Conservation (phyloP, 1,284 basidiomycete genomes). For the Schizopora paradoxa region DNA sequence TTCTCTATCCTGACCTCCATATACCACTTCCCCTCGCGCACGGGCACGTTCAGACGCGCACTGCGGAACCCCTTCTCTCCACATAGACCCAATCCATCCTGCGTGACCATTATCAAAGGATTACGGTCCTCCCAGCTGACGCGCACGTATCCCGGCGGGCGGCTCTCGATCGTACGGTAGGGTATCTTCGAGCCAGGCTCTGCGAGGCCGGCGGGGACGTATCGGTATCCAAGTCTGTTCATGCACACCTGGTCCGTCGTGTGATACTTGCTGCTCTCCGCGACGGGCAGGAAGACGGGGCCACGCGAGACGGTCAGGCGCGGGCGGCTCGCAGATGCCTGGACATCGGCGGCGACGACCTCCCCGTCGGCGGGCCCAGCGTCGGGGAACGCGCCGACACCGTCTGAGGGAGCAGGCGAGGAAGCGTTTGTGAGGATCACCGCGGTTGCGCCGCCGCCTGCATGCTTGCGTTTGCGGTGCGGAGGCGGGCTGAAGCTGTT, state of each 20-base stretch:
- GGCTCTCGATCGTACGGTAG: constrained; percentile 76
- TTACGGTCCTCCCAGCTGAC: constrained; percentile 88
- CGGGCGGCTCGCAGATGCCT: constrained; percentile 60
- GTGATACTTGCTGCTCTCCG: constrained; percentile 51
- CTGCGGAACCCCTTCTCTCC: constrained; percentile 90
- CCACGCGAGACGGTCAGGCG: constrained; percentile 67
- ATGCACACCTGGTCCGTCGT: constrained; percentile 65
- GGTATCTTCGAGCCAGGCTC: constrained; percentile 52
- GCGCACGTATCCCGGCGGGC: constrained; percentile 53
- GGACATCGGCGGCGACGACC: constrained; percentile 50
- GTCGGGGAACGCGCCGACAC: constrained; percentile 21
- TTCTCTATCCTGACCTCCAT: constrained; percentile 82
- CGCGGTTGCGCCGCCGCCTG: constrained; percentile 30
- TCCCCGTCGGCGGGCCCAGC: constrained; percentile 32
- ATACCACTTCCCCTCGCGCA: constrained; percentile 92
- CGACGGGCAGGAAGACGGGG: constrained; percentile 54
- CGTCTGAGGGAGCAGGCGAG: constrained; percentile 43
- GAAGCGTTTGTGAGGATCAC: constrained; percentile 18
- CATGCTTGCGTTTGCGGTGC: constrained; percentile 38
- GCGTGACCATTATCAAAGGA: constrained; percentile 73
- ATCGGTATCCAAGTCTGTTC: constrained; percentile 76
- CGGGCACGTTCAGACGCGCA: constrained; percentile 83
- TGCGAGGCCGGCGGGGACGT: constrained; percentile 74
- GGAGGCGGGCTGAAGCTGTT: constrained; percentile 18
- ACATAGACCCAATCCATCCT: constrained; percentile 71